Percentiles rank a stretch among this genome's conserved stretches.
These are phyloP conservation scores for Oryza punctata DNA, from an alignment of 176 grass and related monocot species.

Conservation along the genomic window DNA sequence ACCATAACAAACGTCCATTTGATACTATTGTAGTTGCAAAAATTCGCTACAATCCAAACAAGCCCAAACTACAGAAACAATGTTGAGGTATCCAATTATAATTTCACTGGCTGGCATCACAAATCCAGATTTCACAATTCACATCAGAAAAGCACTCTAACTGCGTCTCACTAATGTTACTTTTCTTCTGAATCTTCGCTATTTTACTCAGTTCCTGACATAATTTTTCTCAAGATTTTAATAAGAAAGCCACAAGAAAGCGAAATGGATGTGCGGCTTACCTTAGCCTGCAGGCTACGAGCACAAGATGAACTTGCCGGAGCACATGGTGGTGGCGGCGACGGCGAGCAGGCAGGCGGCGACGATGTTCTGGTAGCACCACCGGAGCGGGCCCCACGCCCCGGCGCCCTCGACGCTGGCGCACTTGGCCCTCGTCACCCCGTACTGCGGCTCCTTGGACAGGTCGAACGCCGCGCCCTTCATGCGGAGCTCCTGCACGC, in stretches of 20 bases:
- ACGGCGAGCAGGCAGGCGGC: slow-evolving; percentile 65
- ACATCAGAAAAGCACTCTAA: neutral
- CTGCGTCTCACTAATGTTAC: neutral
- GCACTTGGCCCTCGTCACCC: slow-evolving; percentile 69
- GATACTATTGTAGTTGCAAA: too few relatives aligned
- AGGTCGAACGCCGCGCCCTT: slow-evolving; percentile 80
- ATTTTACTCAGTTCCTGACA: neutral
- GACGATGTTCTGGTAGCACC: slow-evolving; percentile 71
- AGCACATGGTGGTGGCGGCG: slow-evolving; percentile 49
- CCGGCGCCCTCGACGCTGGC: slow-evolving; percentile 66
- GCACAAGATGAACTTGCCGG: slow-evolving; percentile 72
- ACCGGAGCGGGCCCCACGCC: slow-evolving; percentile 61
- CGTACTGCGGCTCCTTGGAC: slow-evolving; percentile 79
- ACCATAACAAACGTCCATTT: too few relatives aligned
- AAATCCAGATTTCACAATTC: neutral
- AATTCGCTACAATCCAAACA: too few relatives aligned
- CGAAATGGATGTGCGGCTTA: slow-evolving; percentile 15
- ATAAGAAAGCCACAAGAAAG: neutral
- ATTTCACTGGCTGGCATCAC: neutral
- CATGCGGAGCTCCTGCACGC: slow-evolving; percentile 77
- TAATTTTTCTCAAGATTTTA: neutral
- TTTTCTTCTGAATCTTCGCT: neutral
- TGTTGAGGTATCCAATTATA: neutral
- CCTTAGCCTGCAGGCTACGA: slow-evolving; percentile 21
- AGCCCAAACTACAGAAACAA: neutral